Percentiles rank a stretch among this genome's conserved stretches.
Conservation (phyloP, 2,329 filamentous ascomycete species). For the Gyromitra esculenta region DNA sequence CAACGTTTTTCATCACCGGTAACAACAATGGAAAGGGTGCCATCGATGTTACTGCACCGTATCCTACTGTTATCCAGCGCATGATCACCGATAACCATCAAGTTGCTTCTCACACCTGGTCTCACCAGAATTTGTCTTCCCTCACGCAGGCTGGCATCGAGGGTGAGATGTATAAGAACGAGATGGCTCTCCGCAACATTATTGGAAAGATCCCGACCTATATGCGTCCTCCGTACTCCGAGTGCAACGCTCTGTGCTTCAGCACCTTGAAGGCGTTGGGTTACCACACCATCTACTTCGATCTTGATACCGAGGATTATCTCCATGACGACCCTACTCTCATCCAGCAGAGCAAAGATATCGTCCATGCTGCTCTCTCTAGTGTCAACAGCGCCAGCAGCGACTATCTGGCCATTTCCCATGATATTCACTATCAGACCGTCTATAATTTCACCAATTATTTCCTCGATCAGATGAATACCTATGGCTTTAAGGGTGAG, state of each 20-base stretch:
- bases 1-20: slow-evolving; percentile 66
- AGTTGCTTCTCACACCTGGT: slow-evolving; percentile 65
- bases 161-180: slow-evolving; percentile 65
- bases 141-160: slow-evolving; percentile 60
- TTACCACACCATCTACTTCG: slow-evolving; percentile 66
- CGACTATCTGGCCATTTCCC: slow-evolving; percentile 54
- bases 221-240: slow-evolving; percentile 65
- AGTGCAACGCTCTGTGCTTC: slow-evolving; percentile 60
- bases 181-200: slow-evolving; percentile 65
- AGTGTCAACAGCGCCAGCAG: not conserved
- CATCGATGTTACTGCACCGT: slow-evolving; percentile 62
- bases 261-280: slow-evolving; percentile 59
- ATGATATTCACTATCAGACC: slow-evolving; percentile 64
- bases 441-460: slow-evolving; percentile 63
- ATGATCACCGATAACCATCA: slow-evolving; percentile 67
- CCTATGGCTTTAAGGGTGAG: slow-evolving; percentile 56
- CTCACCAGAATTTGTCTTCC: slow-evolving; percentile 61
- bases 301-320: slow-evolving; percentile 72
- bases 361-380: slow-evolving; percentile 31
- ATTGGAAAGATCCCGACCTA: slow-evolving; percentile 65
- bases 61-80: slow-evolving; percentile 62
- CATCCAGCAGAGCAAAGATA: slow-evolving; percentile 49
- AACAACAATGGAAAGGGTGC: slow-evolving; percentile 58
- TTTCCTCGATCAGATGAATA: slow-evolving; percentile 61
- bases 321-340: slow-evolving; percentile 59